phyloP scores from a whole-genome alignment of 75 land plant genomes.

The Pinus tabuliformis region DNA sequence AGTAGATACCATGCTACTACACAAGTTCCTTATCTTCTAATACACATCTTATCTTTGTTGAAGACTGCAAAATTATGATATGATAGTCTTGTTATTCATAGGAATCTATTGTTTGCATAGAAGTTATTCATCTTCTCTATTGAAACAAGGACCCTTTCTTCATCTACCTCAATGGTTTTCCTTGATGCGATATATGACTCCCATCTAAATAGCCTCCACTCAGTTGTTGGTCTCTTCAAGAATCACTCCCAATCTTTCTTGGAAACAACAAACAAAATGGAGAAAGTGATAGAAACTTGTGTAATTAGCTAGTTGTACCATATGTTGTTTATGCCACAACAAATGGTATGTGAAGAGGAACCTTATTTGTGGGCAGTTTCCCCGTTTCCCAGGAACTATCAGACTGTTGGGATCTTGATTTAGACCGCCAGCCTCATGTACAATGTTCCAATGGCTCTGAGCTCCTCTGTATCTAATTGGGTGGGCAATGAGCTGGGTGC shows the following conservation, averaged over 20 bases:
- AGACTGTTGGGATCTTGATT: too few relatives aligned
- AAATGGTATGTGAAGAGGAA: conserved; percentile 74
- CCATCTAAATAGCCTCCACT: conserved; percentile 5
- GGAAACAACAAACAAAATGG: conserved; percentile 53
- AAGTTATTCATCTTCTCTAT: not conserved
- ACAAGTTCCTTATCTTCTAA: not conserved
- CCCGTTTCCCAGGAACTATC: conserved; percentile 27
- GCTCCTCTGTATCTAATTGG: too few relatives aligned
- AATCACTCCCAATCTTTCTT: conserved; percentile 80
- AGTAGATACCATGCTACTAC: too few relatives aligned
- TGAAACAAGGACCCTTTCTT: not conserved
- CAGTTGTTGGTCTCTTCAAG: conserved; percentile 50
- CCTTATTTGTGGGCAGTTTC: conserved; percentile 94
- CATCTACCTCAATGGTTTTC: not conserved
- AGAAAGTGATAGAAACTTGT: conserved; percentile 60
- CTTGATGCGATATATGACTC: not conserved
- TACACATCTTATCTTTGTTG: not conserved
- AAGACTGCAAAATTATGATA: not conserved
- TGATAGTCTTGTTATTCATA: not conserved
- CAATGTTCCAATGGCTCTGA: too few relatives aligned
- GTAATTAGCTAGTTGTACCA: conserved; percentile 84
- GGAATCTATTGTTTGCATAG: not conserved
- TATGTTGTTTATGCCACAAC: conserved; percentile 80
- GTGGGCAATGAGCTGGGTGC: too few relatives aligned
- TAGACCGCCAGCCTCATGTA: too few relatives aligned